phyloP scores from a whole-genome alignment of 1,284 basidiomycete genomes.

The Papiliotrema terrestris region DNA sequence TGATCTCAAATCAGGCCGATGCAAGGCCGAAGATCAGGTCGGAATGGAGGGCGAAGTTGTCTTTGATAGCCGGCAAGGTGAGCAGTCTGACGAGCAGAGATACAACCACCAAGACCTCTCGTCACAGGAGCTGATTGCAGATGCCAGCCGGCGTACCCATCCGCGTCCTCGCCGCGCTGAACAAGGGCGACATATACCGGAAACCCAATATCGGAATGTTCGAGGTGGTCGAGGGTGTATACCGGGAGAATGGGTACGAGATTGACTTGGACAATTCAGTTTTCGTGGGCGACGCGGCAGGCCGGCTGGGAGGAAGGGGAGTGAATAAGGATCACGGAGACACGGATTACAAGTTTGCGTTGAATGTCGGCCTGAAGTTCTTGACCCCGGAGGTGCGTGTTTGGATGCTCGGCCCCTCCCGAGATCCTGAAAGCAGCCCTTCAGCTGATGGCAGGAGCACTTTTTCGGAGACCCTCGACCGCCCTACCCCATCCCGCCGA shows the following conservation, averaged over 20 bases:
- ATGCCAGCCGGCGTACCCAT: slow-evolving; percentile 67
- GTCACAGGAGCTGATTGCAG: slow-evolving; percentile 50
- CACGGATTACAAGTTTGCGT: slow-evolving; percentile 80
- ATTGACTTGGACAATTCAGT: slow-evolving; percentile 68
- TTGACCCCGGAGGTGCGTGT: slow-evolving; percentile 60
- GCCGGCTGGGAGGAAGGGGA: slow-evolving; percentile 52
- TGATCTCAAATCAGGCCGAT: slow-evolving; percentile 74
- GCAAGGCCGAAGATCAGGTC: slow-evolving; percentile 48
- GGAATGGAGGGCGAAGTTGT: slow-evolving; percentile 73
- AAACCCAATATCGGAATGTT: slow-evolving; percentile 90
- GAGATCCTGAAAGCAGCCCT: not conserved
- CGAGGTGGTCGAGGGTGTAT: slow-evolving; percentile 64
- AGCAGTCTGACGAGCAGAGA: slow-evolving; percentile 28
- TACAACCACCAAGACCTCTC: not conserved
- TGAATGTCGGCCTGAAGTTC: slow-evolving; percentile 69
- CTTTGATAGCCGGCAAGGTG: slow-evolving; percentile 64
- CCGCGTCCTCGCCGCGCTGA: slow-evolving; percentile 66
- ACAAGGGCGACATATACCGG: slow-evolving; percentile 65
- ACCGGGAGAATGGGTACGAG: slow-evolving; percentile 56
- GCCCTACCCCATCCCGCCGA: slow-evolving; percentile 33
- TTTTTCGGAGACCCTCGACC: slow-evolving; percentile 61
- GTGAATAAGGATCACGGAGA: slow-evolving; percentile 62
- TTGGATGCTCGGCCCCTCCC: not conserved
- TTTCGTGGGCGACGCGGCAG: slow-evolving; percentile 89
- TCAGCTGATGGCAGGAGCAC: slow-evolving; percentile 50